A percentile compares a stretch with the other conserved stretches of the same genome.
phyloP scores from a whole-genome alignment of 2,329 filamentous ascomycete species.

The Alternaria dauci region DNA sequence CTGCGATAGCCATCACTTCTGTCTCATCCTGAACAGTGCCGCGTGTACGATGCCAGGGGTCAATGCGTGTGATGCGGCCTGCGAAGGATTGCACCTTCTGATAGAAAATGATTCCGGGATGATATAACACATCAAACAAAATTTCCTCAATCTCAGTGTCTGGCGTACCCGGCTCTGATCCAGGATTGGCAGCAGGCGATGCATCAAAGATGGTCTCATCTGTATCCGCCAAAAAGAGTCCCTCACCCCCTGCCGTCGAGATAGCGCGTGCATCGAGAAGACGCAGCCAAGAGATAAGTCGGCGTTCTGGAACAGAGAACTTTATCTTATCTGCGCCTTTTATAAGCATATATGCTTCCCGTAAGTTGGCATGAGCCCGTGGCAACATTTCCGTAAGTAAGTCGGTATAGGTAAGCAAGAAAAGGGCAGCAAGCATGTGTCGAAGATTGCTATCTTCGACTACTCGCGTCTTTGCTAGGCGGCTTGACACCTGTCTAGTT shows the following conservation, averaged over 20 bases:
- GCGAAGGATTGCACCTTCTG: slow-evolving; percentile 67
- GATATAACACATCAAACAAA: slow-evolving; percentile 63
- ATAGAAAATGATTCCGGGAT: slow-evolving; percentile 66
- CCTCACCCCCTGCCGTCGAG: slow-evolving; percentile 63
- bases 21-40: slow-evolving; percentile 67
- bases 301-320: slow-evolving; percentile 53
- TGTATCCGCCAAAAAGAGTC: slow-evolving; percentile 61
- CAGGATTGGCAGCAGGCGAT: slow-evolving; percentile 50
- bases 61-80: slow-evolving; percentile 65
- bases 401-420: slow-evolving; percentile 65
- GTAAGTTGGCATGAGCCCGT: slow-evolving; percentile 54
- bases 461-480: slow-evolving; percentile 26
- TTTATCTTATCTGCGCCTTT: slow-evolving; percentile 38
- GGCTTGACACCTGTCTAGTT: slow-evolving; percentile 34
- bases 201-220: slow-evolving; percentile 59
- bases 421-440: slow-evolving; percentile 60
- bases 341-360: slow-evolving; percentile 60
- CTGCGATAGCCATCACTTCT: slow-evolving; percentile 64
- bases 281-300: slow-evolving; percentile 64
- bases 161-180: slow-evolving; percentile 40
- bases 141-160: slow-evolving; percentile 58
- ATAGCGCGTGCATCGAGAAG: slow-evolving; percentile 65
- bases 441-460: slow-evolving; percentile 40
- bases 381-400: slow-evolving; percentile 31
- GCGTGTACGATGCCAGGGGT: slow-evolving; percentile 64